phyloP scores from a whole-genome alignment of 2,329 filamentous ascomycete species.

The Monosporascus sp. region DNA sequence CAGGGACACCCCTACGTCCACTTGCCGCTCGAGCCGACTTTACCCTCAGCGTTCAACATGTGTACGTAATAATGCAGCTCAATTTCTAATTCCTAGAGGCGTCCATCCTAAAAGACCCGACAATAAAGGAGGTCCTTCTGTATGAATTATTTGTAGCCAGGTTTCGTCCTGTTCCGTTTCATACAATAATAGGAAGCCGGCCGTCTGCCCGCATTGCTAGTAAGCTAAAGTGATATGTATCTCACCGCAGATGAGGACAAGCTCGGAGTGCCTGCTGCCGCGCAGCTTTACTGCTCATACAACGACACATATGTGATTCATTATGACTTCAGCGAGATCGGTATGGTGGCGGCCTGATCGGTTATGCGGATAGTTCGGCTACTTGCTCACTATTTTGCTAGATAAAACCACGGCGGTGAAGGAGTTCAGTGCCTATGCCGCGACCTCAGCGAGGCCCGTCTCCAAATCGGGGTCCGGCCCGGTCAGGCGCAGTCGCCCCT shows the following conservation, averaged over 20 bases:
- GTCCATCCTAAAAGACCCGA: background rate
- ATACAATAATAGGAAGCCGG: background rate
- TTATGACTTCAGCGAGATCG: conserved; percentile 51
- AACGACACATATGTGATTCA: conserved; percentile 52
- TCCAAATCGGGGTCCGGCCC: conserved; percentile 67
- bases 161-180: background rate
- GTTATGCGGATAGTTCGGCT: background rate
- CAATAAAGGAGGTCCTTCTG: background rate
- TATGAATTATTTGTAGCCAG: background rate
- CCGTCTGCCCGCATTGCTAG: background rate
- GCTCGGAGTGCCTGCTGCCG: background rate
- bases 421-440: conserved; percentile 54
- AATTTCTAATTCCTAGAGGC: background rate
- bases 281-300: conserved; percentile 5
- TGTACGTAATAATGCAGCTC: background rate
- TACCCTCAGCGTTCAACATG: background rate
- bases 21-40: background rate
- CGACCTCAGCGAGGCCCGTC: conserved; percentile 55
- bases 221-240: background rate
- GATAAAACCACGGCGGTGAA: conserved; percentile 46
- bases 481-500: conserved; percentile 63
- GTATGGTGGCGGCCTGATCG: conserved; percentile 29
- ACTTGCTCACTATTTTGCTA: conserved; percentile 24
- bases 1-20: background rate
- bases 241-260: background rate